These are phyloP conservation scores for Cytidiella melzeri DNA, from an alignment of 768 basidiomycete species.

Conservation along the genomic window DNA sequence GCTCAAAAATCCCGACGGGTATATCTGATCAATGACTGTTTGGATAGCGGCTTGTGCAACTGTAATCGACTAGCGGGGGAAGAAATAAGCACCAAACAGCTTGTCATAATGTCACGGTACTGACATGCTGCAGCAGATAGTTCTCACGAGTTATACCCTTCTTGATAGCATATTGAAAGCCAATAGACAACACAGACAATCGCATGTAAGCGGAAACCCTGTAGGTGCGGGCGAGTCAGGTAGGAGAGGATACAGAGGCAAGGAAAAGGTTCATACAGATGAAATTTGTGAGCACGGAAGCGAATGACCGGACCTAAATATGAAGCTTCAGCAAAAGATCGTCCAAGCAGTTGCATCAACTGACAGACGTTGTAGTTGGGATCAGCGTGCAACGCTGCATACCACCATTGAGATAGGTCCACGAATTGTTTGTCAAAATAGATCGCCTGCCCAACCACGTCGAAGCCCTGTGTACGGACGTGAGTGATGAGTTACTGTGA, in stretches of 20 bases:
- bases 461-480: slow-evolving; percentile 25
- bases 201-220: slow-evolving; percentile 10
- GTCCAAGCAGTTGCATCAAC: too few species aligned
- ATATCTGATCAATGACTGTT: slow-evolving; percentile 7
- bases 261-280: too few species aligned
- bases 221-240: too few species aligned
- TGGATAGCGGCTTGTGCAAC: slow-evolving; percentile 4
- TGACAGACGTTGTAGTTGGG: slow-evolving; percentile 4
- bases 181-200: slow-evolving; percentile 11
- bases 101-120: neutral
- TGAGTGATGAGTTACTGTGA: neutral
- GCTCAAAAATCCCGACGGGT: slow-evolving; percentile 6
- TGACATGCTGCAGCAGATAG: slow-evolving; percentile 7
- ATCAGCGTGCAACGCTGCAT: slow-evolving; percentile 1
- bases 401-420: slow-evolving; percentile 27
- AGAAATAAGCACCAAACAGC: neutral
- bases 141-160: slow-evolving; percentile 3
- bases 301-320: slow-evolving; percentile 7
- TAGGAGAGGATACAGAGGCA: too few species aligned
- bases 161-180: slow-evolving; percentile 10
- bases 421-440: slow-evolving; percentile 33
- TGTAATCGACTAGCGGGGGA: slow-evolving; percentile 7
- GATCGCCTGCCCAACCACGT: slow-evolving; percentile 30
- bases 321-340: too few species aligned
- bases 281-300: slow-evolving; percentile 6